Conservation (phyloP, 2,329 filamentous ascomycete species). For the Nemania abortiva region DNA sequence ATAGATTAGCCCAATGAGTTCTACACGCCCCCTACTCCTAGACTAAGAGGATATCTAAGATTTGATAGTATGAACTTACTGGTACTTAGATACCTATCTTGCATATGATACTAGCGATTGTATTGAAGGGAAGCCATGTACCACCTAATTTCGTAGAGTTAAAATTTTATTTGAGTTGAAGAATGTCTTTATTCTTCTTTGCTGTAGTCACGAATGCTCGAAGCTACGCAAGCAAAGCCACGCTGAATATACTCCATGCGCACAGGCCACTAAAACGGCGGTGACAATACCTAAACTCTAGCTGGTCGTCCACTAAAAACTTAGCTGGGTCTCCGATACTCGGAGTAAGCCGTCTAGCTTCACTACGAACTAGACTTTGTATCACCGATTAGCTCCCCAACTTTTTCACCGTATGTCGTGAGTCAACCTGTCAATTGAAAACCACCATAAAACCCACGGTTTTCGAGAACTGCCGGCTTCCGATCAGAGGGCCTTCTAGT, state of each 20-base stretch:
- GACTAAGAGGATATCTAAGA: no score
- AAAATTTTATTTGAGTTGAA: no score
- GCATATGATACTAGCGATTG: no score
- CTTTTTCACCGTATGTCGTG: slow-evolving; percentile 33
- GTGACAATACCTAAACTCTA: not conserved
- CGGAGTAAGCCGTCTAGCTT: slow-evolving; percentile 37
- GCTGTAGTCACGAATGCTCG: no score
- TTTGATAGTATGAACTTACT: not conserved
- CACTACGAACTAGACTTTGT: slow-evolving; percentile 6
- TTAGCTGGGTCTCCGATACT: slow-evolving; percentile 42
- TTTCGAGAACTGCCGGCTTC: slow-evolving; percentile 44
- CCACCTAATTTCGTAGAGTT: no score
- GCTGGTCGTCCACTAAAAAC: not conserved
- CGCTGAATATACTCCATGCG: no score
- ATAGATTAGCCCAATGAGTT: no score
- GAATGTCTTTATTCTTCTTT: no score
- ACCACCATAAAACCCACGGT: slow-evolving; percentile 28
- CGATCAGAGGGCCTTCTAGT: slow-evolving; percentile 46
- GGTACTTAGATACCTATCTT: not conserved
- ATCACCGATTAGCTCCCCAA: not conserved
- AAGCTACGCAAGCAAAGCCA: no score
- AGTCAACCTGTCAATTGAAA: slow-evolving; percentile 48
- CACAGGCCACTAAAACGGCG: no score
- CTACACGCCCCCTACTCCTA: no score
- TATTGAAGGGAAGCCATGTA: no score